Evolutionary conservation across 495 filamentous ascomycete genomes (phyloP), one percentile per base, ranked within the genome.

Genomic region (Lepidopterella palustris): DNA sequence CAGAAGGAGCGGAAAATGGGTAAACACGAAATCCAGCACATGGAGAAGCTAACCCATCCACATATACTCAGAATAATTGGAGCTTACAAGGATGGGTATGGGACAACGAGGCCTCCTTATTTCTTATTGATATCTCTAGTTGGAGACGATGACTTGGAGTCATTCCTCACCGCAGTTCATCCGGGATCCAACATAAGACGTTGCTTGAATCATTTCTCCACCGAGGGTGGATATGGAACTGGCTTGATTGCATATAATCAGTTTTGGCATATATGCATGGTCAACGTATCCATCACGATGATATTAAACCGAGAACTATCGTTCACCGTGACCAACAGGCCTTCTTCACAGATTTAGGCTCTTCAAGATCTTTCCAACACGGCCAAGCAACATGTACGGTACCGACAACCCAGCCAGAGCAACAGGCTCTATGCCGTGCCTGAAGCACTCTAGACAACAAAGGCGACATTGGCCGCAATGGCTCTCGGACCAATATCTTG

Each of bases 281-380:
- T 8, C 55, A 53, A 0, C 65, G 65, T 18, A 71, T 77, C 32
- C 66, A 71, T 0, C 76, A 78, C 60, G 69, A 73, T 47, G 76
- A 78, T 48, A 76, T 78, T 60, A 78, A 77, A 60, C 76, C 74
- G 2, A 64, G 66, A 27, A 78, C 78, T 54, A 73, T 78, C 49
- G 68, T 78, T 3, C 24, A 49, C 15, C 3, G 45, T 3, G 24
- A 10, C 45, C 10, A 21, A 10, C 13, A 49, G 1, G 24, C 24
- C 4, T 49, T 18, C 15, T 23, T 49, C 45, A 49, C 45, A 4
- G 45, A 49, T 11, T 49, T 49, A 3, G 21, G 45, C 15, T 49
- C 45, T 5, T 13, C 45, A 5, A 13, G 45, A 5, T 18, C 6
- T 5, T 23, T 47, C 11, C 5, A 9, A 5, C 9, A 8, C 18